phyloP scores from a whole-genome alignment of 306 rosid genomes.

The peach (Prunus persica) region Prunus_persica_NCBIv2 NC_034011.1:5723001-5723500 shows the following conservation, averaged over 20 bases:
- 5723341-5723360: not conserved
- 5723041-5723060: too few species aligned
- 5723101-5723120: fast-evolving
- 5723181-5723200: fast-evolving
- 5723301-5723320: not conserved
- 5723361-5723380: too few species aligned
- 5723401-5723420: not conserved
- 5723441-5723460: not conserved
- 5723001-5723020: too few species aligned
- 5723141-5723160: fast-evolving
- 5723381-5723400: not conserved
- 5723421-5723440: not conserved
- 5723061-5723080: fast-evolving
- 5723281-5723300: not conserved
- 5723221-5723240: too few species aligned
- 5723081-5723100: fast-evolving
- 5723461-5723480: not conserved
- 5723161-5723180: fast-evolving
- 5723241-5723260: too few species aligned
- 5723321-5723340: not conserved
- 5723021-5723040: too few species aligned
- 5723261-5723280: too few species aligned
- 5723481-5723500: not conserved
- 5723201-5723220: too few species aligned
- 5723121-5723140: too few species aligned